Evolutionary conservation across 2,329 filamentous ascomycete genomes (phyloP).

Genomic region (Sporothrix dimorphospora): DNA sequence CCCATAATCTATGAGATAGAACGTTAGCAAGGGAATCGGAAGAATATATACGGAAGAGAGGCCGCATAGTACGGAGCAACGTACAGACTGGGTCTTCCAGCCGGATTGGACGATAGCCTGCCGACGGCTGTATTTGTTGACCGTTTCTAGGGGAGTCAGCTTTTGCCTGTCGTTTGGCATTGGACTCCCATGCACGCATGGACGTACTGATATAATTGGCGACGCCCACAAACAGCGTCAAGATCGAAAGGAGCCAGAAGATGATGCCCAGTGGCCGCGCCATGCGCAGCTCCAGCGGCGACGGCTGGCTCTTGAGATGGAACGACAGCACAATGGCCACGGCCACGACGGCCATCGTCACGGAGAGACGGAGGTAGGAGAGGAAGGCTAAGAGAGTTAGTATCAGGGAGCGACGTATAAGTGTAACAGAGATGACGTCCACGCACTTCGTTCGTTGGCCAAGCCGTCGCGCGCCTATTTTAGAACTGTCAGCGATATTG

Average conservation of each 20-base stretch:
- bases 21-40: neutral
- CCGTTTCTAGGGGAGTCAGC: conserved; percentile 51
- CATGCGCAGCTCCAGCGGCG: conserved; percentile 71
- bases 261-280: conserved; percentile 82
- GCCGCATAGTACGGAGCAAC: conserved; percentile 34
- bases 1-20: conserved; percentile 57
- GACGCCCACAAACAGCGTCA: conserved; percentile 76
- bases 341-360: conserved; percentile 89
- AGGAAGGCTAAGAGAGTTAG: conserved; percentile 66
- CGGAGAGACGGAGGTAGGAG: conserved; percentile 83
- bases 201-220: conserved; percentile 80
- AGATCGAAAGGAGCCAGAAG: conserved; percentile 81
- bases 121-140: conserved; percentile 79
- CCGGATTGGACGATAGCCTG: conserved; percentile 88
- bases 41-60: neutral
- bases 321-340: conserved; percentile 93
- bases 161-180: too few species aligned
- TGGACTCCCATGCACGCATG: neutral
- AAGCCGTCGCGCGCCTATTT: conserved; percentile 64
- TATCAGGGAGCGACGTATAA: neutral
- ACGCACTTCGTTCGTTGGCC: conserved; percentile 72
- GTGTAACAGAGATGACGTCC: neutral
- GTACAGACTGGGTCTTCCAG: conserved; percentile 85
- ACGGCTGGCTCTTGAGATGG: conserved; percentile 77
- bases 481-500: conserved; percentile 31